Evolutionary conservation across 192 early-diverging fungal genomes (phyloP), one percentile per base, ranked within the genome.

Genomic region (Coemansia sp.): DNA sequence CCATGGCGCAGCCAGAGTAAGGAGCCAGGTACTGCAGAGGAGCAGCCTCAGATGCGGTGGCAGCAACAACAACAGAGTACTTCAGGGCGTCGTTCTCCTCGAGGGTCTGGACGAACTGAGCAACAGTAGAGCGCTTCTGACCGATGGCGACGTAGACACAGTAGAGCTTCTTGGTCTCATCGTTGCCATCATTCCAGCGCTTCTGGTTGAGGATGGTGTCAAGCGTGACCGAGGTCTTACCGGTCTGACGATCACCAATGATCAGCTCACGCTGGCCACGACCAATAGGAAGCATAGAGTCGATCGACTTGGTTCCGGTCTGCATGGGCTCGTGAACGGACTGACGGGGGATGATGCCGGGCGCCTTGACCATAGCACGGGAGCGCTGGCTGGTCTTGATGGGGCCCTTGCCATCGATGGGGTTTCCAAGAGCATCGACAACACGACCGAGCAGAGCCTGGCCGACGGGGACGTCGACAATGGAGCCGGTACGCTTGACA

Each of bases 191-290:
- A 87, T 97, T 97, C 94, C 94, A 96, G 85, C 90, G 91, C 92
- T 95, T 97, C 86, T 99, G 95, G 93, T 99, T 99, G 67, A 99
- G 86, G 71, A 99, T 99, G 84, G 95, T 96, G 84, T 99, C 96
- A 63, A 99, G 86, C 31, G 95, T 95, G 73, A 99, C 95, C 69
- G 97, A 90, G 72, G 97, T 99, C 92, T 99, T 99, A 77, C 97
- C 97, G 68, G 97, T 99, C 82, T 99, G 97, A 90, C 95, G 94
- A 87, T 99, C 97, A 84, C 97, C 97, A 85, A 97, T 99, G 83
- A 99, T 99, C 87, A 99, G 90, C 87, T 99, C 97, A 94, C 97
- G 94, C 89, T 99, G 97, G 81, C 97, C 97, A 95, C 97, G 94
- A 77, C 97, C 97, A 68, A 99, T 96, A 66, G 97, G 97, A 71